A percentile compares a stretch with the other conserved stretches of the same genome.
Conservation (phyloP, 1,284 basidiomycete genomes). For the Boletus hoseneyae region DNA sequence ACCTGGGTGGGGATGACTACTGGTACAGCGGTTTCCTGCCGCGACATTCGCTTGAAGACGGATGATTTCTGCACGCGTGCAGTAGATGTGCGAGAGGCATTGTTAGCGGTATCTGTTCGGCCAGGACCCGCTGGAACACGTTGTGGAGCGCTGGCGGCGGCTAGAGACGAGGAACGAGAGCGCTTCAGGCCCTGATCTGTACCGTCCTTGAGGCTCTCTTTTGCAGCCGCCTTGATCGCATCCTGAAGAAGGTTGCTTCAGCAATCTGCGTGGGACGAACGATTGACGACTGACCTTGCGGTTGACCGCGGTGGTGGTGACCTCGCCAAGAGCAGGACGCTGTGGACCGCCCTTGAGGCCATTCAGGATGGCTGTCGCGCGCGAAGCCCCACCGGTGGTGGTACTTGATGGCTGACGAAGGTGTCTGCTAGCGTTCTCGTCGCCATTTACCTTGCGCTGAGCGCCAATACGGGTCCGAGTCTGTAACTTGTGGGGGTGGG, state of each 20-base stretch:
- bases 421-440: constrained; percentile 72
- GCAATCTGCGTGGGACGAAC: constrained; percentile 4
- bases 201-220: constrained; percentile 47
- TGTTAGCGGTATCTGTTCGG: constrained; percentile 41
- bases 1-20: constrained; percentile 34
- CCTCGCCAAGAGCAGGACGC: constrained; percentile 67
- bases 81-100: constrained; percentile 37
- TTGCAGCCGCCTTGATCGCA: constrained; percentile 26
- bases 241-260: constrained; percentile 29
- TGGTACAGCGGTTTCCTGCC: constrained; percentile 40
- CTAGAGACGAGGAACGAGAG: constrained; percentile 56
- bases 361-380: constrained; percentile 49
- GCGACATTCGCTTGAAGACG: constrained; percentile 41
- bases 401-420: constrained; percentile 55
- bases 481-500: constrained; percentile 26
- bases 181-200: constrained; percentile 58
- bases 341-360: constrained; percentile 44
- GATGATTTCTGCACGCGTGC: constrained; percentile 34
- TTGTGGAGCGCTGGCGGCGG: constrained; percentile 54
- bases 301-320: constrained; percentile 67
- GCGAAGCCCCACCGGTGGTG: constrained; percentile 42
- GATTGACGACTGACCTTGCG: constrained; percentile 53
- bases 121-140: constrained; percentile 64
- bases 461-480: constrained; percentile 38
- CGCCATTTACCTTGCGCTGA: constrained; percentile 59